phyloP scores from a whole-genome alignment of 2,329 filamentous ascomycete species.

The Penicillium janthinellum region DNA sequence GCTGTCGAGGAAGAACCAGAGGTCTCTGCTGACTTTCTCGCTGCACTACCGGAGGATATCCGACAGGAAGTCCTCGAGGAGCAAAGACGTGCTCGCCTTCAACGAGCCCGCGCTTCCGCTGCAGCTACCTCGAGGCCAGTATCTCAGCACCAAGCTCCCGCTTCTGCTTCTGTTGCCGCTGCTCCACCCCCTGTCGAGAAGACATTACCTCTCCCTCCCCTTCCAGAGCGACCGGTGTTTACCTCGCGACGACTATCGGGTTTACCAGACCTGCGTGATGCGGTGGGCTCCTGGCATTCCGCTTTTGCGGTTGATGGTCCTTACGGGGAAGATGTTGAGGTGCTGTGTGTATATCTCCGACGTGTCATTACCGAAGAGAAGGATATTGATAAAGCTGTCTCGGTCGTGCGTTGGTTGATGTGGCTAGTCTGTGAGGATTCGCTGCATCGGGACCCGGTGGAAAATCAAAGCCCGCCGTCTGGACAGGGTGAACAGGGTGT shows the following conservation, averaged over 20 bases:
- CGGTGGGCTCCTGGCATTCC: slow-evolving; percentile 73
- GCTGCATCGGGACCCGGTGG: slow-evolving; percentile 41
- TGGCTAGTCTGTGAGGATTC: slow-evolving; percentile 42
- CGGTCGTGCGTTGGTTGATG: slow-evolving; percentile 66
- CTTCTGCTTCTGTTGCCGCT: slow-evolving; percentile 8
- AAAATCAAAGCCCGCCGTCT: slow-evolving; percentile 33
- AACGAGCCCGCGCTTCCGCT: slow-evolving; percentile 49
- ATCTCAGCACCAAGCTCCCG: slow-evolving; percentile 23
- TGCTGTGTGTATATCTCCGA: slow-evolving; percentile 71
- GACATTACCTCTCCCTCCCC: slow-evolving; percentile 48
- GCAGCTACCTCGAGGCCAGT: slow-evolving; percentile 33
- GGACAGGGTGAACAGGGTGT: slow-evolving; percentile 28
- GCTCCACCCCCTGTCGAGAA: slow-evolving; percentile 22
- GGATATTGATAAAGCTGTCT: slow-evolving; percentile 73
- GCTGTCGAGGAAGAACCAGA: slow-evolving; percentile 33
- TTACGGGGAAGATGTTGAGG: slow-evolving; percentile 73
- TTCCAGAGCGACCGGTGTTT: slow-evolving; percentile 60
- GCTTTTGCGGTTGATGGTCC: slow-evolving; percentile 75
- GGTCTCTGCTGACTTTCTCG: slow-evolving; percentile 72
- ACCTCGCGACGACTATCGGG: slow-evolving; percentile 59
- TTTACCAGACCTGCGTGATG: slow-evolving; percentile 68
- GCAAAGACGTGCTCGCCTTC: slow-evolving; percentile 62
- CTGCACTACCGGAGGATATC: slow-evolving; percentile 79
- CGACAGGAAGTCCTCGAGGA: slow-evolving; percentile 76
- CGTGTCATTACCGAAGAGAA: slow-evolving; percentile 74